These are phyloP conservation scores for Trichothecium roseum DNA, from an alignment of 2,329 filamentous ascomycete species.

Conservation along the genomic window DNA sequence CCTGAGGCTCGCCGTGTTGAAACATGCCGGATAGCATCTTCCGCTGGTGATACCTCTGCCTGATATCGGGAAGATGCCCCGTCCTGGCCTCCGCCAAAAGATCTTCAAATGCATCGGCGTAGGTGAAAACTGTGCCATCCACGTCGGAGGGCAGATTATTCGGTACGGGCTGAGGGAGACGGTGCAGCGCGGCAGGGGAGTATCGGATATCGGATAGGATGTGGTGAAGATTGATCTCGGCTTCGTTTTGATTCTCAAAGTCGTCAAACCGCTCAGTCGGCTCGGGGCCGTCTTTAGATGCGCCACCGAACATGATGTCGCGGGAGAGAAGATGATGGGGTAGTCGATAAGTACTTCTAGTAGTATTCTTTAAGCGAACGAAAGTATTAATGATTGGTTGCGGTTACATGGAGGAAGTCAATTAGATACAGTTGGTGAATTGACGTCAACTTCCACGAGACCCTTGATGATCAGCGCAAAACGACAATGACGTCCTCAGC, in stretches of 20 bases:
- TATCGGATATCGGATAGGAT: conserved; percentile 1
- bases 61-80: conserved; percentile 28
- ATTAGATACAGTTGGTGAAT: neutral
- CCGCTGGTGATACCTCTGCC: conserved; percentile 21
- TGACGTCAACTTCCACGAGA: neutral
- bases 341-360: conserved; percentile 28
- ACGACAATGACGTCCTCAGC: conserved; percentile 1
- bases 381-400: conserved; percentile 21
- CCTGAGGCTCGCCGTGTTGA: conserved; percentile 27
- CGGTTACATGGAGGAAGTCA: neutral
- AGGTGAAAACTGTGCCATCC: conserved; percentile 33
- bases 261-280: no score
- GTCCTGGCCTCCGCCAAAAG: conserved; percentile 37
- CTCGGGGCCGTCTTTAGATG: no score
- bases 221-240: no score
- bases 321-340: conserved; percentile 19
- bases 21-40: conserved; percentile 26
- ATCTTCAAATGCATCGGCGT: conserved; percentile 48
- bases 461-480: neutral
- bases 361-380: conserved; percentile 28
- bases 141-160: conserved; percentile 27
- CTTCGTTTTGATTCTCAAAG: no score
- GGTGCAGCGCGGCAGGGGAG: conserved; percentile 18
- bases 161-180: conserved; percentile 36
- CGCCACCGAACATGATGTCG: conserved; percentile 8